Base-by-base conservation (phyloP, 2,329 filamentous ascomycete species). In the Penicillium sp. region DNA sequence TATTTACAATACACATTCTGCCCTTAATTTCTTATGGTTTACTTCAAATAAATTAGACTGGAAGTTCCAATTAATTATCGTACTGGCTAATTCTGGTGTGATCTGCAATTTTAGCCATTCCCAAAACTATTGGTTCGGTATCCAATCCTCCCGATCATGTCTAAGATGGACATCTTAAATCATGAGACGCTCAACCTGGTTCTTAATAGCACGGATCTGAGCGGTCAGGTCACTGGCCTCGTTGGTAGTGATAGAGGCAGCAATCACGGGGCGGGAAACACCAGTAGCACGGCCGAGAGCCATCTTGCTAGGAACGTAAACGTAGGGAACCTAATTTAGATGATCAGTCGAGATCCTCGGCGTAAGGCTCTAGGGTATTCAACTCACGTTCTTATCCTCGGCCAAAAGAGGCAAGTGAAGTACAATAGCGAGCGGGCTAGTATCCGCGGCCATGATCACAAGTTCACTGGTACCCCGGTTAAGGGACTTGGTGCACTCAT, bases 281-380 rank as follows among this genome's bases (percentile, higher is more conserved):
- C 93, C 93, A 73, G 90, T 94, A 49, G 93, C 93, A 66, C 93
- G 86, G 68, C 92, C 92, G 49, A 96, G 86, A 54, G 91, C 89
- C 70, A 91, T 89, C 86, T 96, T 90, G 78, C 83, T 84, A 65
- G 86, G 87, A 44, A 90, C 84, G 72, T 86, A 89, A 70, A 91
- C 83, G 78, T 91, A 87, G 25, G 85, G 81, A n/a, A 86, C 53
- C 47, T 38, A 23, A 38, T 49, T 27, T 12, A 4, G 4, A 36
- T 29, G n/a, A 27, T 53, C 6, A 52, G 19, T 44, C 3, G n/a
- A 17, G 15, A 9, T 43, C 9, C 15, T 25, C 7, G 1, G 4
- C 0, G 6, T 8, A n/a, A 1, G 6, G 10, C 3, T 43, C 7
- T n/a, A 15, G 4, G 0, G 5, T 25, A 17, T 19, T 44, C 15